Conservation (phyloP, 164 flowering plant genomes). For the Chimonanthus praecox region DNA sequence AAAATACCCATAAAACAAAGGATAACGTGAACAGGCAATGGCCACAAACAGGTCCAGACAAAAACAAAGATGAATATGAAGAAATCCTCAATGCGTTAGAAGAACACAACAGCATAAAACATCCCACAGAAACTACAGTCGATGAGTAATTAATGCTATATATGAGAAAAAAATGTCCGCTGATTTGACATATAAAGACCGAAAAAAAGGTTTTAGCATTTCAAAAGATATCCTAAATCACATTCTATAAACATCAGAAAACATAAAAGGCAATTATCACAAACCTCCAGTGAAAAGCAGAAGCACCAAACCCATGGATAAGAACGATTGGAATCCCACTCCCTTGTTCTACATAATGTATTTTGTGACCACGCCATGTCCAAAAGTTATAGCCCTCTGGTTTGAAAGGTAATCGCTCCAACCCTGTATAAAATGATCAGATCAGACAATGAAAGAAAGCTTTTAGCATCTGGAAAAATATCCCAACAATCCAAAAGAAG, state of each 20-base stretch:
- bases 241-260: neutral
- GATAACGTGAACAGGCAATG: too few species aligned
- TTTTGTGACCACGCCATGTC: constrained; percentile 83
- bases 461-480: neutral
- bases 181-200: neutral
- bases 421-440: constrained; percentile 27
- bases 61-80: too few species aligned
- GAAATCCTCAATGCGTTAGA: too few species aligned
- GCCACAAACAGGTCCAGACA: too few species aligned
- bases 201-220: neutral
- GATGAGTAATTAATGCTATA: too few species aligned
- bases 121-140: too few species aligned
- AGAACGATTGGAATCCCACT: constrained; percentile 79
- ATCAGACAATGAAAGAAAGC: neutral
- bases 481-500: neutral
- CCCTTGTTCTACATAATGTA: constrained; percentile 92
- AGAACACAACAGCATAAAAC: too few species aligned
- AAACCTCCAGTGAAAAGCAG: constrained; percentile 97
- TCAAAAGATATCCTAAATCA: neutral
- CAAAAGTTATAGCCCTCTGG: constrained; percentile 86
- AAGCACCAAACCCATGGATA: constrained; percentile 98
- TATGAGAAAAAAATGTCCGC: neutral
- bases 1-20: too few species aligned
- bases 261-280: neutral
- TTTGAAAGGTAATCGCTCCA: constrained; percentile 71